Evolutionary conservation across 1,284 basidiomycete species (phyloP), one percentile per base, ranked within the genome.

Genomic region (Ganoderma multipileum): DNA sequence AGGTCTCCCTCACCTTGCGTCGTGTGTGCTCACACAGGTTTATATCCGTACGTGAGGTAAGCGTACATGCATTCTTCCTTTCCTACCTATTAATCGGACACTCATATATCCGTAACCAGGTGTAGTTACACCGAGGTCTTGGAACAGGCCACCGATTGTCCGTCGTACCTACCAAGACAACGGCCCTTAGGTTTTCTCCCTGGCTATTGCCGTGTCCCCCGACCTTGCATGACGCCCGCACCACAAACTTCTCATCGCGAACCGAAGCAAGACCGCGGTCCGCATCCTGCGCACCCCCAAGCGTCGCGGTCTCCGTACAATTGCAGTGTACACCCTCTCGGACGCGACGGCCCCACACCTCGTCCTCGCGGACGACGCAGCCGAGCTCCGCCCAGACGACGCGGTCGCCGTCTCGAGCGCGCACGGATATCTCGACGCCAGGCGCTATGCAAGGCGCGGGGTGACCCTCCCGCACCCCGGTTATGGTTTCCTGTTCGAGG

Each of bases 201-300:
- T 54, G 26, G 55, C 55, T 58, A 58, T 58, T 26, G n/a, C 42
- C 42, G 20, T 44, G 42, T 6, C 42, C 18, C 6, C 18, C 42
- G 20, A 44, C 2, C 42, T 20, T 20, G 42, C 42, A 44, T n/a
- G n/a, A n/a, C 7, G 20, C 42, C 42, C 42, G 42, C 42, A 44
- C 16, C 42, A 20, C 42, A 44, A 44, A 20, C 42, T 54, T 11
- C 52, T 54, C 28, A 54, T 54, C 54, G 33, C 8, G 33, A 3
- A 33, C n/a, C n/a, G n/a, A n/a, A n/a, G n/a, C n/a, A n/a, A n/a
- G n/a, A n/a, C 86, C 66, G 88, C 89, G 9, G 80, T 87, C 12
- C 86, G 89, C 38, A 84, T 90, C 33, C 79, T 91, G 20, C 83
- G 82, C 61, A 87, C 87, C 0, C 87, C 87, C 2, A 83, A 82